phyloP scores from a whole-genome alignment of 352 stramenopile genomes.

The Phytopythium helicoides region DNA sequence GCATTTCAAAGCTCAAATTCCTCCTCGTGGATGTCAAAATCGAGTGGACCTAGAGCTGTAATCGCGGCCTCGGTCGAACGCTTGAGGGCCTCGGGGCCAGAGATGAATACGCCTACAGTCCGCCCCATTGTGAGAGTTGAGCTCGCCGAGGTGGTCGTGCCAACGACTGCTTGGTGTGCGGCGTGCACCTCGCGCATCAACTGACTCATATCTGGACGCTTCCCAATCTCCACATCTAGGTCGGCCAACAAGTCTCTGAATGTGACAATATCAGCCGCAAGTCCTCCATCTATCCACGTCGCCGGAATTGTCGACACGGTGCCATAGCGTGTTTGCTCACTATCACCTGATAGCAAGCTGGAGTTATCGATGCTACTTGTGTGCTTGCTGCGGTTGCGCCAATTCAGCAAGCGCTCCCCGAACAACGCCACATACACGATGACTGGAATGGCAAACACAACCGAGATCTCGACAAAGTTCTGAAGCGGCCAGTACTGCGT shows the following conservation, averaged over 20 bases:
- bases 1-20: slow-evolving; percentile 4
- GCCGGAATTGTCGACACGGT: not conserved
- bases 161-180: slow-evolving; percentile 5
- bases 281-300: slow-evolving; percentile 7
- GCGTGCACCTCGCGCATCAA: slow-evolving; percentile 27
- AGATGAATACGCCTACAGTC: slow-evolving; percentile 25
- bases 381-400: slow-evolving; percentile 1
- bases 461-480: slow-evolving; percentile 36
- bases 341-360: not conserved
- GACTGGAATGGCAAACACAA: slow-evolving; percentile 30
- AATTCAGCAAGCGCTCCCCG: slow-evolving; percentile 11
- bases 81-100: slow-evolving; percentile 21
- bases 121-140: not conserved
- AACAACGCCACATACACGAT: slow-evolving; percentile 24
- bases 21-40: slow-evolving; percentile 27
- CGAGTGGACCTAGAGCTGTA: slow-evolving; percentile 3
- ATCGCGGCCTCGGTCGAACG: slow-evolving; percentile 5
- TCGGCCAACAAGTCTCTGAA: slow-evolving; percentile 26
- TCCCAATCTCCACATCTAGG: slow-evolving; percentile 21
- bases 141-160: not conserved
- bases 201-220: slow-evolving; percentile 26
- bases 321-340: too few species aligned
- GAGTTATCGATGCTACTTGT: slow-evolving; percentile 19
- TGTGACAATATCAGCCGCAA: slow-evolving; percentile 14
- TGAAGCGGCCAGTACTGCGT: slow-evolving; percentile 51